These are phyloP conservation scores for Termitomyces sp. DNA, from an alignment of 768 basidiomycete species.

Conservation along the genomic window DNA sequence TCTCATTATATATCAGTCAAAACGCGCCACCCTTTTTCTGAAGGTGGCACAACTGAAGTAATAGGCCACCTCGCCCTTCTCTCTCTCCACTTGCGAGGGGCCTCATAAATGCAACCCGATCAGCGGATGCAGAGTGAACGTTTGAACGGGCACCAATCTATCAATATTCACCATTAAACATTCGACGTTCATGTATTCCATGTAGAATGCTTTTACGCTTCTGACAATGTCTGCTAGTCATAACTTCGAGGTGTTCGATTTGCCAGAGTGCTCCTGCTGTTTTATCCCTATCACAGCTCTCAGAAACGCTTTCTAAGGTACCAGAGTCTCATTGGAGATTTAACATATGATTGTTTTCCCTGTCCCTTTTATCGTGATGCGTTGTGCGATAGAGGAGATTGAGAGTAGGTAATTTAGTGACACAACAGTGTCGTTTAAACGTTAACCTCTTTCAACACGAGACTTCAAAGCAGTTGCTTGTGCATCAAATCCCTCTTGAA, in stretches of 20 bases:
- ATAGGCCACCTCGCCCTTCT: not conserved
- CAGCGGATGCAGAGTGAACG: not conserved
- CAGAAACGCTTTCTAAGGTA: not conserved
- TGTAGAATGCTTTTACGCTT: too few species aligned
- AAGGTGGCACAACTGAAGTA: not conserved
- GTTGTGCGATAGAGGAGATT: not conserved
- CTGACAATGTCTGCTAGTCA: too few species aligned
- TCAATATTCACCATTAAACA: too few species aligned
- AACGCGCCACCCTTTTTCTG: not conserved
- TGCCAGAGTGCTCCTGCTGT: too few species aligned
- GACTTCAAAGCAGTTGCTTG: constrained; percentile 13
- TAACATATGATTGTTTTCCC: not conserved
- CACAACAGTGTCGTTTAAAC: not conserved
- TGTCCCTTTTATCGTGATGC: not conserved
- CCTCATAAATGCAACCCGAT: not conserved
- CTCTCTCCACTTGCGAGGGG: not conserved
- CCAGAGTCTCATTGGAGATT: not conserved
- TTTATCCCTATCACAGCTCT: not conserved
- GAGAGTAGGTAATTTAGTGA: not conserved
- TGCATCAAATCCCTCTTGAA: constrained; percentile 21
- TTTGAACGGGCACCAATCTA: too few species aligned
- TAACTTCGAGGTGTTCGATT: too few species aligned
- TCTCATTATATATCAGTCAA: too few species aligned
- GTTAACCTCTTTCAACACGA: not conserved
- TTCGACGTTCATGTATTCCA: too few species aligned